Conservation (phyloP, 1,139 yeast species). For the Diutina catenulata region DNA sequence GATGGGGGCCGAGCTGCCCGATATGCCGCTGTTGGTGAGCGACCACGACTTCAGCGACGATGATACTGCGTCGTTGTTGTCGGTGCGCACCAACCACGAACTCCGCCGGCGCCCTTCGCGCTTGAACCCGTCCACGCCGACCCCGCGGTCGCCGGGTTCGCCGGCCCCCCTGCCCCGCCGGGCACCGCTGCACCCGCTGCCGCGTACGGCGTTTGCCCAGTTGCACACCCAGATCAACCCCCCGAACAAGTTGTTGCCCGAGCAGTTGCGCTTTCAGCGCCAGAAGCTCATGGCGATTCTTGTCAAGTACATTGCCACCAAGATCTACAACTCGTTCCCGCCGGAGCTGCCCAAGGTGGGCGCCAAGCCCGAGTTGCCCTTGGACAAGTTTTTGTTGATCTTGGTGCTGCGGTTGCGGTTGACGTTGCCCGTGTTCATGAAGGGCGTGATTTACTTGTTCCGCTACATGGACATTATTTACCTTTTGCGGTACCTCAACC, state of each 20-base stretch:
- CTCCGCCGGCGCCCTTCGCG: not conserved
- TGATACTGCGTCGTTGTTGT: constrained; percentile 3
- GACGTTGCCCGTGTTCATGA: constrained; percentile 27
- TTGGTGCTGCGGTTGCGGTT: constrained; percentile 28
- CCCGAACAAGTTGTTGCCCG: constrained; percentile 5
- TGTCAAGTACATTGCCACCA: constrained; percentile 33
- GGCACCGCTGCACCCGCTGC: too few relatives aligned
- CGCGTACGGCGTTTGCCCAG: not conserved
- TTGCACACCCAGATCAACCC: constrained; percentile 1
- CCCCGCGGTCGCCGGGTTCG: not conserved
- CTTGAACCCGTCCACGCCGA: not conserved
- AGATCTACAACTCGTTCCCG: constrained; percentile 35
- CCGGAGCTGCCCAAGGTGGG: constrained; percentile 18
- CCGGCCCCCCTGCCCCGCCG: not conserved
- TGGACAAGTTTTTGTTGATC: constrained; percentile 30
- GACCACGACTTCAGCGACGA: constrained; percentile 4
- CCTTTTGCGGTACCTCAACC: constrained; percentile 35
- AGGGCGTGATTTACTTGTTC: constrained; percentile 32
- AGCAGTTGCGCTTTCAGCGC: constrained; percentile 11
- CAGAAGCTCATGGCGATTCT: constrained; percentile 31
- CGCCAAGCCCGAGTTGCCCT: constrained; percentile 23
- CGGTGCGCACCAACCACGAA: constrained; percentile 2
- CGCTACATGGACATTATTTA: constrained; percentile 40
- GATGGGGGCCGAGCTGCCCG: too few relatives aligned
- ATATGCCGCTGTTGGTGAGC: constrained; percentile 1